Base-by-base conservation (phyloP, 129 eudicot species). In the Chrysanthemum makinoi region DNA sequence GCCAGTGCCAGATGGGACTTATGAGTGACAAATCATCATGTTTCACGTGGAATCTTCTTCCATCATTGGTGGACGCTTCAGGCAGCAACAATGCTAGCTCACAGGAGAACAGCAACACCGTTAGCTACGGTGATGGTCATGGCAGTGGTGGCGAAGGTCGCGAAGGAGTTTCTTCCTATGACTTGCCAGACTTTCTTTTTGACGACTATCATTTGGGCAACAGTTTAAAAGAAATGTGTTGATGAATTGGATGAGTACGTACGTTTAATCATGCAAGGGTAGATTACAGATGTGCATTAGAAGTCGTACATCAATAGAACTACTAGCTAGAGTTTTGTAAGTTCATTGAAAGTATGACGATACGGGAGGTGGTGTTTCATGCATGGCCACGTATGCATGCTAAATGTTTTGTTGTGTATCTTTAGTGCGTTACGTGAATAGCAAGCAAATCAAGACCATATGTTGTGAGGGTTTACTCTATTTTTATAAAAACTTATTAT, bases 171-270 rank as follows among this genome's bases (percentile, higher is more conserved):
- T 48, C 58, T 39, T 65, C 83, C 26, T 18, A 52, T 35, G 57
- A 69, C 51, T 82, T 80, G 80, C 72, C 80, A 0, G 83, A 82
- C 0, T 75, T 74, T 47, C 44, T 78, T 20, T 69, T 78, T 18
- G 86, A 82, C 10, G 77, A 69, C 7, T 48, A 58, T 62, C 78
- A 68, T 26, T 61, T 78, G 77, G 70, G 74, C 7, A 80, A 82
- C 46, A 68, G 69, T 61, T 77, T 74, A 65, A 53, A 46, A 61
- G 80, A 76, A 58, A 66, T 75, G 24, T 61, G 65, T 78, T 49
- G 22, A 65, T 49, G 22, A 65, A 20, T 51, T 15, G 22, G 0
- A 22, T 9, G 3, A 44, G 19, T 22, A 72, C 74, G 52, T n/a
- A 6, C 9, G 19, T 35, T 15, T 35, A 35, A 7, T 35, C 43